Percentiles rank a stretch among this genome's conserved stretches.
Evolutionary conservation across 2,329 filamentous ascomycete species (phyloP).

Genomic region (Colletotrichum graminicola): DNA sequence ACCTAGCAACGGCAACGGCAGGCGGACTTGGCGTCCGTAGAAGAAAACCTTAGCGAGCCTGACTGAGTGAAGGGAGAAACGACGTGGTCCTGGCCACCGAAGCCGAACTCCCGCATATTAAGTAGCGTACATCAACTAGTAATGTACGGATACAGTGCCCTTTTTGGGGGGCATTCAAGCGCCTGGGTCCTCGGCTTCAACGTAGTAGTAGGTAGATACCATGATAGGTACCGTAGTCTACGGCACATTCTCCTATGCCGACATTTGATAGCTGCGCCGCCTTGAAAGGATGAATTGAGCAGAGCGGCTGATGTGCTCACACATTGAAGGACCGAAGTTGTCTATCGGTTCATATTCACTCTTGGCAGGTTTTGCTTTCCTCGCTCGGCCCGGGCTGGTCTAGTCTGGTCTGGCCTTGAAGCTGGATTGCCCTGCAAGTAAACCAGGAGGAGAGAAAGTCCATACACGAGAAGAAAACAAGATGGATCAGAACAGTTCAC

Average conservation of each 20-base stretch:
- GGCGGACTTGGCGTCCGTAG: constrained; percentile 13
- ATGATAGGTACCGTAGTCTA: too few relatives aligned
- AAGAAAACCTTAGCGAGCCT: background rate
- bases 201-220: too few relatives aligned
- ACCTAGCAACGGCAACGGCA: background rate
- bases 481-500: background rate
- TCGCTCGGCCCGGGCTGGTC: background rate
- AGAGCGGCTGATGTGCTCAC: background rate
- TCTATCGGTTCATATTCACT: background rate
- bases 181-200: too few relatives aligned
- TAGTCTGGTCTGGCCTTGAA: background rate
- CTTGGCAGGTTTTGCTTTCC: constrained; percentile 1
- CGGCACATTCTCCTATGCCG: background rate
- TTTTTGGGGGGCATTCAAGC: background rate
- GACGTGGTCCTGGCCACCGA: background rate
- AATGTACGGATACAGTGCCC: background rate
- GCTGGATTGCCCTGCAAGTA: background rate
- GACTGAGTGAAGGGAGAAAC: background rate
- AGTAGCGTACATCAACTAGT: background rate
- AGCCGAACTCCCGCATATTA: background rate
- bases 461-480: background rate
- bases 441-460: background rate
- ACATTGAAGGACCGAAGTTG: background rate
- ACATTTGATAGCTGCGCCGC: background rate
- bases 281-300: background rate